phyloP scores from a whole-genome alignment of 768 basidiomycete genomes.

The Russula dissimulans region DNA sequence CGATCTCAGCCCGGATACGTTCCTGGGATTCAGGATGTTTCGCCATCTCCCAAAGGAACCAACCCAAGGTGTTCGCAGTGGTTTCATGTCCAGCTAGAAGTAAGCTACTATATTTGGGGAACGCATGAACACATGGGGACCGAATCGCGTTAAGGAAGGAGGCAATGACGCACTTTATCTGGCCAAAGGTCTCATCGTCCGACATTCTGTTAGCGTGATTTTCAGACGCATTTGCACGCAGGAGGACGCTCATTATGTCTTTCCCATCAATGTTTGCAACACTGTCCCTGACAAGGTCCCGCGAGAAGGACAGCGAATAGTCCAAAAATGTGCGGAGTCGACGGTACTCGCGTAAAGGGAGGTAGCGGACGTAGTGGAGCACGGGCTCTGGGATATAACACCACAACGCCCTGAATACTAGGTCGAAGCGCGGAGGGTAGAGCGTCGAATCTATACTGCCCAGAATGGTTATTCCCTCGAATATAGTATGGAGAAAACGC shows the following conservation, averaged over 20 bases:
- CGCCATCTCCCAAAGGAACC: constrained; percentile 18
- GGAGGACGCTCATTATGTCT: constrained; percentile 16
- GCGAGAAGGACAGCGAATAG: constrained; percentile 4
- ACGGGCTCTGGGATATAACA: constrained; percentile 7
- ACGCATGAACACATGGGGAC: neutral
- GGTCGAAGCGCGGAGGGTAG: constrained; percentile 11
- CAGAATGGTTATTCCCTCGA: neutral
- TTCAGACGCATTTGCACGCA: constrained; percentile 14
- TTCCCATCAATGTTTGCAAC: constrained; percentile 6
- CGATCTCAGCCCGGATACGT: constrained; percentile 15
- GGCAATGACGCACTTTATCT: constrained; percentile 12
- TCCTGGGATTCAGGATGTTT: constrained; percentile 15
- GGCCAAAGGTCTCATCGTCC: constrained; percentile 1
- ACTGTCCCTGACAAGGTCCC: constrained; percentile 2
- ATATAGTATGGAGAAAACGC: neutral
- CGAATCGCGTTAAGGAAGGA: neutral
- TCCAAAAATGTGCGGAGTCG: constrained; percentile 10
- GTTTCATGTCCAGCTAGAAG: constrained; percentile 18
- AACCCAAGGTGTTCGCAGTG: constrained; percentile 8
- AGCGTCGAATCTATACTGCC: constrained; percentile 16
- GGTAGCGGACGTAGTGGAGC: constrained; percentile 15
- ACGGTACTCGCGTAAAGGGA: constrained; percentile 15
- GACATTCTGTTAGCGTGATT: neutral
- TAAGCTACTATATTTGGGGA: neutral
- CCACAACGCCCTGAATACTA: constrained; percentile 15